Base-by-base conservation (phyloP, 371 early-diverging fungal species). In the Nematocida ausubeli region DNA sequence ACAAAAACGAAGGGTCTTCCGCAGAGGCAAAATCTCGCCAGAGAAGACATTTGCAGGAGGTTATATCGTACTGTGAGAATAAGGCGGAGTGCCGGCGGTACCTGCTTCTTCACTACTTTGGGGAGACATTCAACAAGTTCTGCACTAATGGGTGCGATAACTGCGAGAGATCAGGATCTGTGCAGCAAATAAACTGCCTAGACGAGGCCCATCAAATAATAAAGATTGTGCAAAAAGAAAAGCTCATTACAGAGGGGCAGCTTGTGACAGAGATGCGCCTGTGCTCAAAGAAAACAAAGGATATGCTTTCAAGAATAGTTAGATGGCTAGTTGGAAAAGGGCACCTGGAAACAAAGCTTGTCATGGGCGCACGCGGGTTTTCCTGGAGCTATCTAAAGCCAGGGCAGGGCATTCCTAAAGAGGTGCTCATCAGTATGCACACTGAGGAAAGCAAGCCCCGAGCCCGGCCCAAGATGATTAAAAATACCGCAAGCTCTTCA, bases 91-190 rank as follows among this genome's bases (percentile, higher is more conserved):
- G 99, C 81, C 89, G 99, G 49, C 88, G 98, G 37, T 88, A 90
- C 70, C 91, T 92, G 65, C 89, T 98, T 22, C 86, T 98, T 66
- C 88, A 87, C 81, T 95, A 97, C 84, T 99, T 99, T 89, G 93
- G 91, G 14, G 97, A 99, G 83, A 72, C 80, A 0, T 95, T 96
- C 58, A 80, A 85, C 0, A 35, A 52, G 0, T 55, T 83, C 1
- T 97, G 98, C 85, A 84, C 87, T 37, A 84, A 88, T 40, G 92
- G 93, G 2, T 98, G 99, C 84, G 98, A 97, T 84, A 95, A 95
- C 83, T 97, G 97, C 84, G 81, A 49, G 28, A 80, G 67, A 44
- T 39, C 51, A 52, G 58, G 72, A 26, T 56, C 39, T n/a, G 50
- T 52, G 0, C 49, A 34, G n/a, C 52, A 30, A 26, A 62, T 62